A percentile compares a stretch with the other conserved stretches of the same genome.
These are phyloP conservation scores for Rhodotorula sphaerocarpa DNA, from an alignment of 768 basidiomycete genomes.

Conservation along the genomic window DNA sequence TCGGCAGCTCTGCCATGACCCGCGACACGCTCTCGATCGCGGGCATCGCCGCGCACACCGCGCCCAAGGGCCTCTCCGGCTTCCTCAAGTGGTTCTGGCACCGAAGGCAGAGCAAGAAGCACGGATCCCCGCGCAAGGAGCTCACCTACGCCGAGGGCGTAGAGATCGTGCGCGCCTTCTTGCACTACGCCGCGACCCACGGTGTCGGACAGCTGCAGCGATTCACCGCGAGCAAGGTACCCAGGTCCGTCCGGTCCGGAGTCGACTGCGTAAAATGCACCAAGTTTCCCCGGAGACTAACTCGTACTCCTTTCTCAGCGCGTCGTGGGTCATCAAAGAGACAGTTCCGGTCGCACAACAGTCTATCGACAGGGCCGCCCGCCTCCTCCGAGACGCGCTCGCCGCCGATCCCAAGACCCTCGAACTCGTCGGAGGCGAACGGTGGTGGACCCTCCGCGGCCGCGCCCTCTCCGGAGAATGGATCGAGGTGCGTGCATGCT, in stretches of 20 bases:
- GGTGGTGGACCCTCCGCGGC: slow-evolving; percentile 44
- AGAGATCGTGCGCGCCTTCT: slow-evolving; percentile 42
- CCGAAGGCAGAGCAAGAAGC: slow-evolving; percentile 35
- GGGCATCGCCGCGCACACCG: slow-evolving; percentile 31
- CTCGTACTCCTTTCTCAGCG: slow-evolving; percentile 34
- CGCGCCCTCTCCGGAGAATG: slow-evolving; percentile 43
- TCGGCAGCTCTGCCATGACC: too few species aligned
- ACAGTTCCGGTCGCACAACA: slow-evolving; percentile 40
- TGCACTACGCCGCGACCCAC: slow-evolving; percentile 42
- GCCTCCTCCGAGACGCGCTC: slow-evolving; percentile 41
- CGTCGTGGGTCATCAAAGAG: slow-evolving; percentile 42
- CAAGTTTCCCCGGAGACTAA: too few species aligned
- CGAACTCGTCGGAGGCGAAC: slow-evolving; percentile 41
- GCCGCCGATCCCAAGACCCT: slow-evolving; percentile 38
- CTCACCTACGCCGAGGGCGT: slow-evolving; percentile 43
- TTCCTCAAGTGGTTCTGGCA: slow-evolving; percentile 41
- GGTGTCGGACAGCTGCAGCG: slow-evolving; percentile 44
- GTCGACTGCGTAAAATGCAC: background rate
- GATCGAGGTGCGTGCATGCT: slow-evolving; percentile 41
- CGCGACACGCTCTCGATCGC: slow-evolving; percentile 9
- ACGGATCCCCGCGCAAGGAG: slow-evolving; percentile 37
- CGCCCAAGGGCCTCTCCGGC: slow-evolving; percentile 41
- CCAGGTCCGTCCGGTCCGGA: slow-evolving; percentile 13
- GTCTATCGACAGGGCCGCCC: slow-evolving; percentile 39
- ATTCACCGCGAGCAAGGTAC: slow-evolving; percentile 39